These are phyloP conservation scores for Trichoderma afroharzianum DNA, from an alignment of 2,329 filamentous ascomycete species.

Conservation along the genomic window DNA sequence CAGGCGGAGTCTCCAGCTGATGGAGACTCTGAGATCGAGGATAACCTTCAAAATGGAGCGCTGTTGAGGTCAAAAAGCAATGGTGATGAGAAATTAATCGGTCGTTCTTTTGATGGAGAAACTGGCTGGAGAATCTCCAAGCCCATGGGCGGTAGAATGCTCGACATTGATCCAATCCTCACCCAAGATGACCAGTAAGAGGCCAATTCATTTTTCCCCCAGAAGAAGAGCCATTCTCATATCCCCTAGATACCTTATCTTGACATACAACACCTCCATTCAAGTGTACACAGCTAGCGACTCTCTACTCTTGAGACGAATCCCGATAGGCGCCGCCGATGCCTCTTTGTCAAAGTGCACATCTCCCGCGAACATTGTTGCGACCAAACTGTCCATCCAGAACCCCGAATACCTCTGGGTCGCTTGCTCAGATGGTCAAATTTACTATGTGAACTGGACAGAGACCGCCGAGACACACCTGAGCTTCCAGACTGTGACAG, in stretches of 20 bases:
- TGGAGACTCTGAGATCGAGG: neutral
- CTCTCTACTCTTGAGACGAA: slow-evolving; percentile 73
- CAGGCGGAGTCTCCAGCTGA: neutral
- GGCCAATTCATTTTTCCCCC: neutral
- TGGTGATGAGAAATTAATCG: slow-evolving; percentile 26
- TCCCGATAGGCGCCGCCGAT: slow-evolving; percentile 47
- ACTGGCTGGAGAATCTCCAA: slow-evolving; percentile 58
- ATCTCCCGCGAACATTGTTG: slow-evolving; percentile 36
- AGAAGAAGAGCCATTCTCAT: slow-evolving; percentile 18
- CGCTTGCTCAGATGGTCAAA: slow-evolving; percentile 53
- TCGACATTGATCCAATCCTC: slow-evolving; percentile 62
- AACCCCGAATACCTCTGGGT: slow-evolving; percentile 54
- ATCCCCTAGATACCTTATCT: slow-evolving; percentile 61
- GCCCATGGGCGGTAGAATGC: slow-evolving; percentile 62
- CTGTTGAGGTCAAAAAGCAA: slow-evolving; percentile 17
- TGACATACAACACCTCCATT: slow-evolving; percentile 70
- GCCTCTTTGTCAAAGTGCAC: slow-evolving; percentile 25
- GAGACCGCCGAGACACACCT: slow-evolving; percentile 38
- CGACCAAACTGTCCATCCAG: slow-evolving; percentile 38
- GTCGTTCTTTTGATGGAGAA: slow-evolving; percentile 30
- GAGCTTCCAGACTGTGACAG: slow-evolving; percentile 41
- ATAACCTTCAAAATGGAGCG: neutral
- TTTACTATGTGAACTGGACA: slow-evolving; percentile 59
- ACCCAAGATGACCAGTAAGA: slow-evolving; percentile 58
- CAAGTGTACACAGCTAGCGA: slow-evolving; percentile 78